Base-by-base conservation (phyloP, 768 basidiomycete genomes). In the Botryobasidium botryosum region DNA sequence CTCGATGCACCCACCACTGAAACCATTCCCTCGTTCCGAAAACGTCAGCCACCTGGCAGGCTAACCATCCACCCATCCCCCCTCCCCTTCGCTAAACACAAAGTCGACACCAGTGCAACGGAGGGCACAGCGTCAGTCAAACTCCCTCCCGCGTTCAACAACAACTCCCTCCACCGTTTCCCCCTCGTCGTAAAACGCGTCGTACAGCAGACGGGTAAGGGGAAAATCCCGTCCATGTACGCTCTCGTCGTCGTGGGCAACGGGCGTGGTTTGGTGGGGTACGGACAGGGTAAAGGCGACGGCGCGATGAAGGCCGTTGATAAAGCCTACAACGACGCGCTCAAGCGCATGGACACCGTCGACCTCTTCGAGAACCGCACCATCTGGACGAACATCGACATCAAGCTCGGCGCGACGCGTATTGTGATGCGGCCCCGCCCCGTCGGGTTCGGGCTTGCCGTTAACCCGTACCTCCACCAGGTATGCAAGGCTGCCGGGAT, bases 351-450 rank as follows among this genome's bases (percentile, higher is more conserved):
- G 79, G 94, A 96, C 61, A 79, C 68, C 55, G 86, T 99, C 44
- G 80, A 84, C 52, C 75, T 87, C n/a, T 96, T 88, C 61, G 92
- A 99, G 61, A 67, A 75, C 51, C 73, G 94, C 41, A 97, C 94
- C n/a, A 69, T 94, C 15, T 96, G 86, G 84, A 86, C 87, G 18
- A 82, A 88, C 43, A 74, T 91, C 67, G 66, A 71, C 43, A 68
- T 67, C 51, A 99, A 97, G 64, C 76, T 86, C 50, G 87, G 90
- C 15, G 68, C 82, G 12, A 88, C 85, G 6, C 70, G 70, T 49
- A 67, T 97, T 51, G 70, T 83, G 51, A 61, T 97, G 55, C 72
- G 92, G 21, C 83, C 81, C 0, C 68, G 80, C 26, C 79, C 82
- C 5, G 73, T 85, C 57, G 94, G 94, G 2, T 97, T 97, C 59